phyloP scores from a whole-genome alignment of 805 yeast genomes.

The Wickerhamomyces ciferrii region DNA sequence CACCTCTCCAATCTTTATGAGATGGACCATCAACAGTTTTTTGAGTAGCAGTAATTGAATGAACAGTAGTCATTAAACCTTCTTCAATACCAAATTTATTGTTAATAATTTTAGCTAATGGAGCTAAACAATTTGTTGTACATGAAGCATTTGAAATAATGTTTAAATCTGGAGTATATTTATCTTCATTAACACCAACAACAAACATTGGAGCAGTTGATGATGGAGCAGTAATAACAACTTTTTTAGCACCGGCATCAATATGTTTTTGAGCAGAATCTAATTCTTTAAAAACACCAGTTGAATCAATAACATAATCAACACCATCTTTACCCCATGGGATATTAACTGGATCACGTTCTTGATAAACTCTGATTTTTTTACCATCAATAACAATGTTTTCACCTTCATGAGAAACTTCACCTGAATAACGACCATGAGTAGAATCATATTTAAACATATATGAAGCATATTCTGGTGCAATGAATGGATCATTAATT shows the following conservation, averaged over 20 bases:
- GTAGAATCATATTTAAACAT: constrained; percentile 74
- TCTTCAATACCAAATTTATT: constrained; percentile 65
- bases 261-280: constrained; percentile 66
- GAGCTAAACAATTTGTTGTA: constrained; percentile 73
- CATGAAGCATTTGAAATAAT: constrained; percentile 69
- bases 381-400: constrained; percentile 49
- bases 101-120: constrained; percentile 64
- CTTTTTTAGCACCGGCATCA: constrained; percentile 72
- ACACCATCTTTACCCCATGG: constrained; percentile 65
- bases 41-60: constrained; percentile 68
- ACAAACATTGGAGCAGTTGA: constrained; percentile 71
- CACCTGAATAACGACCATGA: constrained; percentile 60
- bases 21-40: constrained; percentile 76
- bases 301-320: constrained; percentile 64
- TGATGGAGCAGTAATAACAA: constrained; percentile 68
- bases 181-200: constrained; percentile 62
- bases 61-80: constrained; percentile 74
- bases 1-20: constrained; percentile 80
- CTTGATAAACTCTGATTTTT: constrained; percentile 47
- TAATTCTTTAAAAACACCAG: constrained; percentile 65
- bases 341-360: constrained; percentile 61
- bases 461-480: constrained; percentile 65
- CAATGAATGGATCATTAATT: constrained; percentile 66
- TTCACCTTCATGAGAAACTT: constrained; percentile 47
- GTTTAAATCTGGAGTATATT: constrained; percentile 50